Base-by-base conservation (phyloP, 1,284 basidiomycete species). In the Cerrena zonata region DNA sequence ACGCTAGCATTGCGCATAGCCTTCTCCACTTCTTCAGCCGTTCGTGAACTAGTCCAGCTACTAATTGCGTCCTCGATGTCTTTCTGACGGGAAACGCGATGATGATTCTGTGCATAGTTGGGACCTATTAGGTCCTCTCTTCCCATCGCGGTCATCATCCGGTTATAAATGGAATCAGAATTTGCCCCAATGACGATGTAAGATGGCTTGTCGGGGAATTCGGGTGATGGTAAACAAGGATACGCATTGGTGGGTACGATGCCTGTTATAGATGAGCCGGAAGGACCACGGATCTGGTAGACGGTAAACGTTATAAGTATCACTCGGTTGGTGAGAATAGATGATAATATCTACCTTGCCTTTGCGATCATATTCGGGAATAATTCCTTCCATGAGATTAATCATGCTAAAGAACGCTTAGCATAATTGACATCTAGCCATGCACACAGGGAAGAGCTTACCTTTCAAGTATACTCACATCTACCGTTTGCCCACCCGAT, bases 381-480 rank as follows among this genome's bases (percentile, higher is more conserved):
- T 78, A 54, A 86, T 78, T 2, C 84, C 84, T 60, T 86, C 84
- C 84, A 85, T 86, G 34, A 85, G 64, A 59, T 85, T 86, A 7
- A 86, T 66, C 82, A 86, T 85, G 58, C 84, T 82, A 52, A 15
- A 26, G 48, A 34, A 34, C 30, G 7, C n/a, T n/a, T n/a, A n/a
- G 15, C 30, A 7, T 34, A 15, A 34, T 15, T n/a, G 40, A 42
- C 2, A 41, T 26, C 12, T 24, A 15, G 38, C 41, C n/a, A 26
- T 24, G 18, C 22, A 36, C 18, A 26, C 39, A 25, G 41, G 38
- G 37, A n/a, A 34, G n/a, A 2, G 39, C 50, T 41, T 49, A 76
- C 84, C 84, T 86, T 61, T 85, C 84, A 56, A 84, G 69, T 23
- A 86, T 86, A 65, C 84, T 86, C 18, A 86, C 84, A 58, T 86